Conservation (phyloP, 1,284 basidiomycete species). For the Leucocoprinus gongylophorus region DNA sequence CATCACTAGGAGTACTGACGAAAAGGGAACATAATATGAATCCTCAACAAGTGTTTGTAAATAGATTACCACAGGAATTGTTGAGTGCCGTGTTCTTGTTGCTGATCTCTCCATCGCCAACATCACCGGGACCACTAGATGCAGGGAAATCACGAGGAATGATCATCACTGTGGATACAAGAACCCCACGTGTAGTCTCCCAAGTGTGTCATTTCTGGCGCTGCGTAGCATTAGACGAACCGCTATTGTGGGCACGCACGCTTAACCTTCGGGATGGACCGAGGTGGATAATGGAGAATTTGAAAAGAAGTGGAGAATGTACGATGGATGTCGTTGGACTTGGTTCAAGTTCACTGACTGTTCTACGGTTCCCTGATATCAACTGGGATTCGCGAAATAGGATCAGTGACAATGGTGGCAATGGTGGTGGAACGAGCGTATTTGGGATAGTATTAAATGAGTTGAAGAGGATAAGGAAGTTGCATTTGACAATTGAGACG, state of each 20-base stretch:
- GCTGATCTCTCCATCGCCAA: background rate
- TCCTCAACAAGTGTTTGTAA: background rate
- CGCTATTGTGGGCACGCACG: slow-evolving; percentile 7
- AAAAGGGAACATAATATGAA: background rate
- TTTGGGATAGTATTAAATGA: background rate
- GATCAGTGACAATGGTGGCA: background rate
- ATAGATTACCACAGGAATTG: slow-evolving; percentile 6
- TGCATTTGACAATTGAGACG: slow-evolving; percentile 7
- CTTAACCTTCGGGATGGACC: slow-evolving; percentile 7
- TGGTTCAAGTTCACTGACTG: background rate
- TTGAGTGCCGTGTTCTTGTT: background rate
- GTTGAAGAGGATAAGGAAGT: slow-evolving; percentile 4
- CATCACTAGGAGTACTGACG: background rate
- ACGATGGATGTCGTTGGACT: slow-evolving; percentile 2
- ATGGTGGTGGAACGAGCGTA: background rate
- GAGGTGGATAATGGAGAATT: slow-evolving; percentile 1
- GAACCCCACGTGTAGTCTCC: background rate
- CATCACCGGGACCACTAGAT: background rate
- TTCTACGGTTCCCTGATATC: background rate
- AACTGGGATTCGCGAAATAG: background rate
- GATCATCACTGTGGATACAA: background rate
- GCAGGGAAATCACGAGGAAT: background rate
- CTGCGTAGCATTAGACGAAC: background rate
- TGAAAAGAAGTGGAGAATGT: slow-evolving; percentile 3
- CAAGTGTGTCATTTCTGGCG: slow-evolving; percentile 8